These are phyloP conservation scores for Trichosporon sp. DNA, from an alignment of 1,284 basidiomycete genomes.

Conservation along the genomic window DNA sequence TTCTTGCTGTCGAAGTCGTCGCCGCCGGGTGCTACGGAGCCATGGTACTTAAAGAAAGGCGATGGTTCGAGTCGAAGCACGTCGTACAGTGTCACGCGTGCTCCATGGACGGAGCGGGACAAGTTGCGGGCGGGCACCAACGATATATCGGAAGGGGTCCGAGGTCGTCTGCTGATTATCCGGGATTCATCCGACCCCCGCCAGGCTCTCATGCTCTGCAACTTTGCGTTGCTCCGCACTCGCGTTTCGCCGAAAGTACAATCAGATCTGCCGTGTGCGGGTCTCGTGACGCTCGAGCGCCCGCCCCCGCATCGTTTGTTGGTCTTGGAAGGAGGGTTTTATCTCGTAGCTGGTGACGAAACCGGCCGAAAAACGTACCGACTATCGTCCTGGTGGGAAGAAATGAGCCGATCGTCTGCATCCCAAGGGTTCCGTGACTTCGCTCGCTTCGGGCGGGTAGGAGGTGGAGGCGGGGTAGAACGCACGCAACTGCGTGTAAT, in stretches of 20 bases:
- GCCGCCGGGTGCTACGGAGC: background rate
- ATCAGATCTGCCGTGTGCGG: background rate
- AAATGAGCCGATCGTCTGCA: too few relatives aligned
- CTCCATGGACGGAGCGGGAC: background rate
- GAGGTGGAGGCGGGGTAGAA: too few relatives aligned
- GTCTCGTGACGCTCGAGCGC: background rate
- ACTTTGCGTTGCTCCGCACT: background rate
- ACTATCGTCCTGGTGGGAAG: background rate
- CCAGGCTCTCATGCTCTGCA: background rate
- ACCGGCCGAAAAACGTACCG: background rate
- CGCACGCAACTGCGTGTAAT: too few relatives aligned
- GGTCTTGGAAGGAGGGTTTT: background rate
- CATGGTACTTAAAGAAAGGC: background rate
- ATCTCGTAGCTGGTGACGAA: background rate
- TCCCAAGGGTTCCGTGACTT: too few relatives aligned
- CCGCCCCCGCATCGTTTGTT: background rate
- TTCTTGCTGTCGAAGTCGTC: background rate
- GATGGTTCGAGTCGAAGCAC: background rate
- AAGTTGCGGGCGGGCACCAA: background rate
- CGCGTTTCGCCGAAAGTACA: background rate
- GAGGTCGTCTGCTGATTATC: background rate
- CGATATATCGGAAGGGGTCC: background rate
- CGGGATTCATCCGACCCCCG: background rate
- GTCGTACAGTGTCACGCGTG: background rate
- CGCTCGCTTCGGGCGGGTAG: too few relatives aligned